These are phyloP conservation scores for Nitzschia sp. DNA, from an alignment of 108 stramenopile genomes.

Conservation along the genomic window DNA sequence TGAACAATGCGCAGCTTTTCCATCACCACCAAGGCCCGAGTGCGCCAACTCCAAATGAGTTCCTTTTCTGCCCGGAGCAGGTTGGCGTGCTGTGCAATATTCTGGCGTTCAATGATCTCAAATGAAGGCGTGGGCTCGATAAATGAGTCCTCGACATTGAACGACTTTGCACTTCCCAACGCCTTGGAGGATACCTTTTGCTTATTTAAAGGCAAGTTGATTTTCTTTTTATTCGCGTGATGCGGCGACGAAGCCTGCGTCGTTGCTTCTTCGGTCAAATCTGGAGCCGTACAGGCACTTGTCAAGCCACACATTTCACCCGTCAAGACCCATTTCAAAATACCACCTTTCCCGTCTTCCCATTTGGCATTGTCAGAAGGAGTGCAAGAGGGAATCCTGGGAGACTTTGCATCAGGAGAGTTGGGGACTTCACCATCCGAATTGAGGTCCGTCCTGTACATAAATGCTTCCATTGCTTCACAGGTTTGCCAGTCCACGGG, in stretches of 20 bases:
- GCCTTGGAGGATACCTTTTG: conserved; percentile 40
- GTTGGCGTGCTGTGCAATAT: conserved; percentile 41
- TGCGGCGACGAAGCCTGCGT: neutral
- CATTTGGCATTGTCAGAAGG: neutral
- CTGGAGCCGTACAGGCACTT: neutral
- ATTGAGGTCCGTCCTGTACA: conserved; percentile 59
- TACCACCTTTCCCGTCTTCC: neutral
- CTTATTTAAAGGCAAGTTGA: conserved; percentile 2
- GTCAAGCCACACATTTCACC: conserved; percentile 19
- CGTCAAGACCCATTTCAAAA: conserved; percentile 8
- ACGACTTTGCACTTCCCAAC: conserved; percentile 26
- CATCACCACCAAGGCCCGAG: conserved; percentile 48
- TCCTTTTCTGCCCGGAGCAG: conserved; percentile 66
- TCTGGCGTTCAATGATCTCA: neutral
- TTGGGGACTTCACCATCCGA: conserved; percentile 3
- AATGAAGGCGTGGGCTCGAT: conserved; percentile 20
- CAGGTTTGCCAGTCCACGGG: conserved; percentile 46
- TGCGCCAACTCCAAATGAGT: conserved; percentile 58
- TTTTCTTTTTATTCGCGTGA: no score
- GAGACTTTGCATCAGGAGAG: conserved; percentile 5
- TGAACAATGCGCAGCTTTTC: conserved; percentile 49
- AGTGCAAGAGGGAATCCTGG: neutral
- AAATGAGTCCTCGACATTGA: conserved; percentile 43
- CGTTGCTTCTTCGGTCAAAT: neutral
- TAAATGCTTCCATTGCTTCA: conserved; percentile 84